These are phyloP conservation scores for Penicillium salamii DNA, from an alignment of 495 filamentous ascomycete genomes.

Conservation along the genomic window DNA sequence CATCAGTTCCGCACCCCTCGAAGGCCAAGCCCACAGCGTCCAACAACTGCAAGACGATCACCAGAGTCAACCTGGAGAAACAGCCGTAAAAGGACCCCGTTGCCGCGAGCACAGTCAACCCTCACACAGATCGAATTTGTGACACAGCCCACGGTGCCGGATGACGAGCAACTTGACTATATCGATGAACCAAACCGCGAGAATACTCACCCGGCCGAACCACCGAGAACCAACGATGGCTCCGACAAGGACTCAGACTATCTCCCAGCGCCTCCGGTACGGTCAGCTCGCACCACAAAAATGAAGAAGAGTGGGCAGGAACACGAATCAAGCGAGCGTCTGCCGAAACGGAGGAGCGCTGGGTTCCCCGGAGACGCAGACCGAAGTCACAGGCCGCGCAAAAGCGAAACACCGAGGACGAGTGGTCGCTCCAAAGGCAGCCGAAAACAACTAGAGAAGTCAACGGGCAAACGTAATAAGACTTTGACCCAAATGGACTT, in stretches of 20 bases:
- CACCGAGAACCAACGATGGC: conserved; percentile 28
- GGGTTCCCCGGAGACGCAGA: neutral
- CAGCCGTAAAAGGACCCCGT: conserved; percentile 19
- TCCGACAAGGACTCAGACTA: conserved; percentile 27
- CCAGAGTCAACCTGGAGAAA: conserved; percentile 21
- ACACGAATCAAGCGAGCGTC: conserved; percentile 7
- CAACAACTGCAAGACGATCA: conserved; percentile 19
- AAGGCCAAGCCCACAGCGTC: conserved; percentile 15
- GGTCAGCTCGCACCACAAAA: conserved; percentile 13
- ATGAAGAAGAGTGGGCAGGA: conserved; percentile 17
- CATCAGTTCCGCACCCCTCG: conserved; percentile 27
- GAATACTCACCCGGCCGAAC: conserved; percentile 7
- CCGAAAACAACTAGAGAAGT: conserved; percentile 23
- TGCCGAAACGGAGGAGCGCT: conserved; percentile 12
- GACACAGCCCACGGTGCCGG: conserved; percentile 18
- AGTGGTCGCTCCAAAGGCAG: conserved; percentile 18
- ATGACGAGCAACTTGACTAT: conserved; percentile 36
- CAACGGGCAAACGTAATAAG: conserved; percentile 31
- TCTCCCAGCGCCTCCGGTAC: conserved; percentile 13
- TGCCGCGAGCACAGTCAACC: conserved; percentile 32
- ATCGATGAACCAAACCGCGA: conserved; percentile 13
- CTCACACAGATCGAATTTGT: conserved; percentile 47
- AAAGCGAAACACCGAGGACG: conserved; percentile 17
- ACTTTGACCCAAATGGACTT: conserved; percentile 50
- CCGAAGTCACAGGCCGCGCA: conserved; percentile 5